Percentiles rank a stretch among this genome's conserved stretches.
phyloP scores from a whole-genome alignment of 2,329 filamentous ascomycete genomes.

The Didymella exigua region DNA sequence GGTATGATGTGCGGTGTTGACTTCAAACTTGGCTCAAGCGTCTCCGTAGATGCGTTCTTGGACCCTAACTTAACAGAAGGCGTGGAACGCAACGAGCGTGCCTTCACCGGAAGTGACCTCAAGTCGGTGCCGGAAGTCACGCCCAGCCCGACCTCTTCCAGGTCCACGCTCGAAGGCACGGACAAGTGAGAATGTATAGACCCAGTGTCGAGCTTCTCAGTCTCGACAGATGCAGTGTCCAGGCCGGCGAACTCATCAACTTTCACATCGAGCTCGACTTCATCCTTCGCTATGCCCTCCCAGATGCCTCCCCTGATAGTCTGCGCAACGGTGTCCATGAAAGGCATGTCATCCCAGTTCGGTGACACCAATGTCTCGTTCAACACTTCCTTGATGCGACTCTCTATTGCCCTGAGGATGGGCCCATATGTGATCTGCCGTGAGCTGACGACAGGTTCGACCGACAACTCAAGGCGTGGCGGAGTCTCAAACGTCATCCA shows the following conservation, averaged over 20 bases:
- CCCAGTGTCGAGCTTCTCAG: conserved; percentile 30
- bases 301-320: conserved; percentile 85
- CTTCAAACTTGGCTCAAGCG: conserved; percentile 65
- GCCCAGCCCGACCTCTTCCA: conserved; percentile 25
- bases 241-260: conserved; percentile 12
- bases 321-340: conserved; percentile 80
- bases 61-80: conserved; percentile 71
- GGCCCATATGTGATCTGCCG: conserved; percentile 94
- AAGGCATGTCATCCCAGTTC: conserved; percentile 96
- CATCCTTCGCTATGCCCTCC: conserved; percentile 47
- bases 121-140: conserved; percentile 35
- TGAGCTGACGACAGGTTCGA: conserved; percentile 93
- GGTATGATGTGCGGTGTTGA: conserved; percentile 63
- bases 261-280: conserved; percentile 22
- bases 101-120: conserved; percentile 40
- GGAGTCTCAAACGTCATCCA: conserved; percentile 96
- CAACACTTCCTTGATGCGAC: conserved; percentile 89
- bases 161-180: conserved; percentile 28
- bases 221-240: conserved; percentile 22
- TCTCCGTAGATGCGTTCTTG: conserved; percentile 65
- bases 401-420: conserved; percentile 92
- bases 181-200: conserved; percentile 29
- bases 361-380: conserved; percentile 89
- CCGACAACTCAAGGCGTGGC: conserved; percentile 91
- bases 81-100: conserved; percentile 64